Conservation (phyloP, 2,329 filamentous ascomycete genomes). For the Falciphora oryzae region DNA sequence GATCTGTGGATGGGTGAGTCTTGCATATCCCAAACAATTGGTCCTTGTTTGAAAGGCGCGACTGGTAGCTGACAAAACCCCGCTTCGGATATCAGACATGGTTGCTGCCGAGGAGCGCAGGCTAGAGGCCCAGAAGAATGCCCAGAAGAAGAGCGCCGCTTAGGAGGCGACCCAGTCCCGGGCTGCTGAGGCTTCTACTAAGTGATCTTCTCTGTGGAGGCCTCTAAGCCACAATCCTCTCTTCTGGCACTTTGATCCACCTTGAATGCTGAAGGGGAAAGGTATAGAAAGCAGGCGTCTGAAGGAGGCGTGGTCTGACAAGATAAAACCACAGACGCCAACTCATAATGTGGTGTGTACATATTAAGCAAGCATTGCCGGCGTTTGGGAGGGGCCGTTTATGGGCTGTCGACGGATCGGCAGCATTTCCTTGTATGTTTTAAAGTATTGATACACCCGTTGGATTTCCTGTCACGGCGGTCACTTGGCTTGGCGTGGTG, state of each 20-base stretch:
- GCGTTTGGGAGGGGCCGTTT: background rate
- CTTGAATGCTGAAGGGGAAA: background rate
- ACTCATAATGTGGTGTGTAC: background rate
- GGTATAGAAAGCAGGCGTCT: background rate
- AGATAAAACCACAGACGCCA: background rate
- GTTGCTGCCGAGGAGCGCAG: constrained; percentile 71
- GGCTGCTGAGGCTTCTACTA: background rate
- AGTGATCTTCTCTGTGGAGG: background rate
- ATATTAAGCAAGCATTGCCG: background rate
- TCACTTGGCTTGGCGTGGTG: too few species aligned
- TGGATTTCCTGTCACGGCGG: too few species aligned
- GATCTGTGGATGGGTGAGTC: constrained; percentile 83
- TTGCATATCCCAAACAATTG: background rate
- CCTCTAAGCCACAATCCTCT: background rate
- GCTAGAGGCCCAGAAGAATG: constrained; percentile 36
- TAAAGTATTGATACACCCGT: background rate
- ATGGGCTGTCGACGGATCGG: background rate
- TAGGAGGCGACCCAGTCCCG: background rate
- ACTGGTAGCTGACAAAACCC: background rate
- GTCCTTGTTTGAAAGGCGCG: background rate
- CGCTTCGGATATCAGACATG: constrained; percentile 54
- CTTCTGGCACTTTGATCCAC: background rate
- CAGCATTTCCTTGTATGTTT: background rate
- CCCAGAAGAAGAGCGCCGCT: constrained; percentile 20
- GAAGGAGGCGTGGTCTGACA: background rate